Evolutionary conservation across 2,329 filamentous ascomycete genomes (phyloP).

Genomic region (Calonectria pseudoturangicola): DNA sequence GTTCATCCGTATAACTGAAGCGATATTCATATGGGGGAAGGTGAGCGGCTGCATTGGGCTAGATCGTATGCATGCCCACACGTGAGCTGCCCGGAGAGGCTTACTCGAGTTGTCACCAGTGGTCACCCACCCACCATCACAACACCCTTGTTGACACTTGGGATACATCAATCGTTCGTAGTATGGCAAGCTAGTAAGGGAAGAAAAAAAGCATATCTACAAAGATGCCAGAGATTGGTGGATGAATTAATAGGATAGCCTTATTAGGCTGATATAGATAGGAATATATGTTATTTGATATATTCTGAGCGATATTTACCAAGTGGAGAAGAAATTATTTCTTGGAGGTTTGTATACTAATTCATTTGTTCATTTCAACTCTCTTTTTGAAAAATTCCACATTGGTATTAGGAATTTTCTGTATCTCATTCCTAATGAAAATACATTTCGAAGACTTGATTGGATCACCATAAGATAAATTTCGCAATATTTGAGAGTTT

Average conservation of each 20-base stretch:
- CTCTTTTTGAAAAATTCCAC: not conserved
- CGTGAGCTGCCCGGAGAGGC: not conserved
- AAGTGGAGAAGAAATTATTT: too few relatives aligned
- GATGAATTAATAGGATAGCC: not conserved
- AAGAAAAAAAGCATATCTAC: not conserved
- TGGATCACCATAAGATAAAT: not conserved
- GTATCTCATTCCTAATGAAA: not conserved
- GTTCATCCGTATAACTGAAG: slow-evolving; percentile 1
- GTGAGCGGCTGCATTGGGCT: not conserved
- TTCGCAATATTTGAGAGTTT: not conserved
- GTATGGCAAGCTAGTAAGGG: not conserved
- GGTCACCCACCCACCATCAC: slow-evolving; percentile 1
- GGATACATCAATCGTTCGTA: not conserved
- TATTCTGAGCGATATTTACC: too few relatives aligned
- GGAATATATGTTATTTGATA: not conserved
- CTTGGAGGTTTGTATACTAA: too few relatives aligned
- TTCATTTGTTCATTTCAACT: not conserved
- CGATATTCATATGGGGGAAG: slow-evolving; percentile 15
- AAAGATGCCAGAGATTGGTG: not conserved
- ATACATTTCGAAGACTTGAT: not conserved
- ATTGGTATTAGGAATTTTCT: not conserved
- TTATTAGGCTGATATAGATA: not conserved
- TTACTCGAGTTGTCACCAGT: slow-evolving; percentile 4
- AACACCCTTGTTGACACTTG: slow-evolving; percentile 7
- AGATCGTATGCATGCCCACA: slow-evolving; percentile 11